phyloP scores from a whole-genome alignment of 441 rosid genomes.

The Syzygium syzygioides region DNA sequence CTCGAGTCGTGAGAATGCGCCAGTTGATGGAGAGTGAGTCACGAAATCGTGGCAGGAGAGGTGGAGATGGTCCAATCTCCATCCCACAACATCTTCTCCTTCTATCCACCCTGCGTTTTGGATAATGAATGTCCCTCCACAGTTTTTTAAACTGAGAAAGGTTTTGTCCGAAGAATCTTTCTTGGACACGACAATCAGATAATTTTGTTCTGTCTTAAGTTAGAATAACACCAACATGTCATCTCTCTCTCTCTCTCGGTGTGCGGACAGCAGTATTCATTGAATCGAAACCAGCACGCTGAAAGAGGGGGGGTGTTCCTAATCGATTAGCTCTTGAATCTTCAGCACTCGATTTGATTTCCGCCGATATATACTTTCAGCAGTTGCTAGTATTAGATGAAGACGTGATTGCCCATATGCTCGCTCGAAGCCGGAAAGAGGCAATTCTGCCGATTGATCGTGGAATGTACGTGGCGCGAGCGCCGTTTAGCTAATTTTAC shows the following conservation, averaged over 20 bases:
- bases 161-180: background rate
- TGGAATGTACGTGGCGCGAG: background rate
- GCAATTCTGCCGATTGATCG: background rate
- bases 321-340: background rate
- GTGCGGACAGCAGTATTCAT: background rate
- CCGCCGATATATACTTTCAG: background rate
- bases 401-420: background rate
- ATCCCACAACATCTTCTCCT: background rate
- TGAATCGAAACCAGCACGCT: background rate
- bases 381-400: background rate
- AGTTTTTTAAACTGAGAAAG: background rate
- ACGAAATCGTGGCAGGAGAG: background rate
- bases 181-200: background rate
- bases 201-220: background rate
- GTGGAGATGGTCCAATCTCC: background rate
- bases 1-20: background rate
- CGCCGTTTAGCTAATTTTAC: fast-evolving
- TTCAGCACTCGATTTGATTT: background rate
- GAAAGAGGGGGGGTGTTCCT: background rate
- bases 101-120: background rate
- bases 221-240: background rate
- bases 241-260: background rate
- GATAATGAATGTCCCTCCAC: background rate
- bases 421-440: fast-evolving
- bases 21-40: background rate